Base-by-base conservation (phyloP, 2,329 filamentous ascomycete species). In the Hymenotorrendiella dingleyae region DNA sequence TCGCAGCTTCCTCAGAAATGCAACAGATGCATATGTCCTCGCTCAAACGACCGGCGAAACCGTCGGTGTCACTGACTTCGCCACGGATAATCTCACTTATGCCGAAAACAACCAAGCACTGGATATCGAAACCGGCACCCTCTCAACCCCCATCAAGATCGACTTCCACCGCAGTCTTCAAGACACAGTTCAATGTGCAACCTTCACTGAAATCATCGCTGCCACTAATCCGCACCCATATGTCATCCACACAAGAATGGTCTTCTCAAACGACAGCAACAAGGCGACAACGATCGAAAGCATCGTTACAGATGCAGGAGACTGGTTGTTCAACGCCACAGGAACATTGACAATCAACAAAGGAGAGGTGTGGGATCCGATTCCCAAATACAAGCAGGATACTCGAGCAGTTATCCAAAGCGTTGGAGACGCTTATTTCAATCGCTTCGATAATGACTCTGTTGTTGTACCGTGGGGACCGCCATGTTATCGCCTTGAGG, bases 311-410 rank as follows among this genome's bases (percentile, higher is more conserved):
- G 37, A 46, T n/a, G 30, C 34, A n/a, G 47, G 47, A 11, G 47
- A 49, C 21, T 49, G 47, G 47, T 29, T 36, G 8, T 49, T 49
- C 38, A 49, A 47, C 33, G 44, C 38, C n/a, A 47, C 43, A 4
- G 41, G 41, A 7, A 34, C 44, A 4, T 41, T 47, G 16, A 24
- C 42, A 20, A 47, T 38, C 28, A 35, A 22, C n/a, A 33, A 36
- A 16, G 12, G 32, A 4, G 47, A 49, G 36, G 37, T 36, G 2
- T 49, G 47, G 47, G 32, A 26, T 17, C 21, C 37, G 6, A 49
- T 49, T n/a, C 44, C 47, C 2, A 24, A 11, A 10, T 34, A 27
- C 4, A 38, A 44, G 17, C 37, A 33, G 2, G 44, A 47, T 24
- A 44, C 28, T n/a, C 40, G 47, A 22, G 35, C 38, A 1, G 44